These are phyloP conservation scores for Dissophora globulifera DNA, from an alignment of 192 early-diverging fungal species.

Conservation along the genomic window DNA sequence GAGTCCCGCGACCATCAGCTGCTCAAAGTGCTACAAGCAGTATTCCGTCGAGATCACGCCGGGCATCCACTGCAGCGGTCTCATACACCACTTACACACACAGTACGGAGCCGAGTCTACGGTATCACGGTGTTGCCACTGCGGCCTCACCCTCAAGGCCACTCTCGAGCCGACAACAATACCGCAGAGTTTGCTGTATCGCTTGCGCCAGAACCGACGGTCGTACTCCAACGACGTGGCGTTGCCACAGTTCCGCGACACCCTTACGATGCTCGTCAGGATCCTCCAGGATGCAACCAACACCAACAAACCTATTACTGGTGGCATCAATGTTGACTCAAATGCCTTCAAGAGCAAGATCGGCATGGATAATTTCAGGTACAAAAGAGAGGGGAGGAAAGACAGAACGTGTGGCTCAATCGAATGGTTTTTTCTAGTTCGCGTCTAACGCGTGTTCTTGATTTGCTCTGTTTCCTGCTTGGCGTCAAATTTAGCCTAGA, in stretches of 20 bases:
- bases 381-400: constrained; percentile 8
- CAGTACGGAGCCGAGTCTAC: not conserved
- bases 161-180: constrained; percentile 7
- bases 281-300: constrained; percentile 10
- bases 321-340: constrained; percentile 42
- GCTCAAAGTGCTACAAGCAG: constrained; percentile 38
- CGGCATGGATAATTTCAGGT: constrained; percentile 50
- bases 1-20: constrained; percentile 1
- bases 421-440: not conserved
- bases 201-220: constrained; percentile 5
- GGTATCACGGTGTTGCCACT: constrained; percentile 29
- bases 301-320: no score
- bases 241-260: constrained; percentile 20
- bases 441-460: not conserved
- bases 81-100: constrained; percentile 29
- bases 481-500: constrained; percentile 44
- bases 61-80: constrained; percentile 6
- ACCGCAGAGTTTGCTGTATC: constrained; percentile 19
- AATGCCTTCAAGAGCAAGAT: constrained; percentile 39
- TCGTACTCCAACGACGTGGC: not conserved
- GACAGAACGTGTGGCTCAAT: no score
- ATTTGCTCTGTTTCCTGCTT: no score
- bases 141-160: constrained; percentile 12
- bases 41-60: constrained; percentile 11
- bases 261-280: constrained; percentile 13